These are phyloP conservation scores for Bryum argenteum DNA, from an alignment of 225 moss, liverwort and hornwort species.

Conservation along the genomic window DNA sequence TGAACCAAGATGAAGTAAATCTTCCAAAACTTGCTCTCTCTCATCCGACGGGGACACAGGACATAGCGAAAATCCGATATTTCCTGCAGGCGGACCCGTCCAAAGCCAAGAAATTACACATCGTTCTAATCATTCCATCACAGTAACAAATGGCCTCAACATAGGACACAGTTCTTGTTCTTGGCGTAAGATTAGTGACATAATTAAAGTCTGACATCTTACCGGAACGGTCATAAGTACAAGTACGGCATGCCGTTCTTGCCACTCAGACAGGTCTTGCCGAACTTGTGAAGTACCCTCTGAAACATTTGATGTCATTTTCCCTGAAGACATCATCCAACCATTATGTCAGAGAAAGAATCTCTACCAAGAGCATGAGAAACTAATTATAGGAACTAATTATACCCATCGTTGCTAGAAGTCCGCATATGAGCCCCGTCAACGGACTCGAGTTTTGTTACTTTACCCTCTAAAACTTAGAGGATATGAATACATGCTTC, in stretches of 20 bases:
- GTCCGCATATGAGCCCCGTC: not conserved
- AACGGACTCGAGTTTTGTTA: not conserved
- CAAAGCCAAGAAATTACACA: not conserved
- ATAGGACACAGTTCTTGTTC: not conserved
- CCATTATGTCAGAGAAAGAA: conserved; percentile 9
- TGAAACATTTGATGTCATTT: conserved; percentile 45
- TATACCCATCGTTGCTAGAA: not conserved
- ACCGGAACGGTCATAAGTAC: conserved; percentile 88
- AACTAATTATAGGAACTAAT: not conserved
- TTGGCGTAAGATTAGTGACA: conserved; percentile 7
- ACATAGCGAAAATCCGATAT: conserved; percentile 96
- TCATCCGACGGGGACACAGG: conserved; percentile 97
- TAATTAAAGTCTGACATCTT: conserved; percentile 10
- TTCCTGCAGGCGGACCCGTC: conserved; percentile 56
- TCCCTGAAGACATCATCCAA: conserved; percentile 38
- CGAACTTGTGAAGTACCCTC: conserved; percentile 53
- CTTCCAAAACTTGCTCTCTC: conserved; percentile 88
- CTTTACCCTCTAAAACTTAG: conserved; percentile 8
- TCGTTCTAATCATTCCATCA: not conserved
- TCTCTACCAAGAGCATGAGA: not conserved
- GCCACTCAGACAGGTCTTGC: conserved; percentile 84
- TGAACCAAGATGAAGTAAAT: conserved; percentile 93
- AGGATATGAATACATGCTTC: not conserved
- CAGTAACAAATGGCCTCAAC: not conserved
- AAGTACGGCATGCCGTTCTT: conserved; percentile 88